Evolutionary conservation across 352 stramenopile species (phyloP), one percentile per base, ranked within the genome.

Genomic region (Globisporangium nunn): DNA sequence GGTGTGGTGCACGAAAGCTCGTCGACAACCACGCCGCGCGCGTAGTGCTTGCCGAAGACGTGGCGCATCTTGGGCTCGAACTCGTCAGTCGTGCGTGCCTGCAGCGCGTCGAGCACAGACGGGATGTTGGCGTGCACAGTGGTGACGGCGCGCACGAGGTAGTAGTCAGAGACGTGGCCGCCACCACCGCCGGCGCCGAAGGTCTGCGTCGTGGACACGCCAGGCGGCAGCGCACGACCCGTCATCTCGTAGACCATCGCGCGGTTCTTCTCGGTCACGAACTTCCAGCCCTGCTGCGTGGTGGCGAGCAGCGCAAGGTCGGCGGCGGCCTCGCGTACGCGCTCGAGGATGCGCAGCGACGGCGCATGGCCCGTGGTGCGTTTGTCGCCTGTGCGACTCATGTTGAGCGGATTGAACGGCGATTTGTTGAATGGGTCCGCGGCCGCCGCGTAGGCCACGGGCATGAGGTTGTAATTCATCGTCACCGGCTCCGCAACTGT

Each of bases 201-300:
- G 46, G 75, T 84, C 29, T 43, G 54, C 43, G 71, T 64, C n/a
- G 74, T 81, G 10, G 62, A 67, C 1, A 84, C 64, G 5, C 61
- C 68, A 5, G 58, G 15, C 7, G 78, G 78, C 39, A 88, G 59
- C 31, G 74, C 74, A 2, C 67, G 58, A 48, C 78, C 78, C 29
- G 67, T 62, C 58, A 89, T 74, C 59, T 89, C 76, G 66, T 85
- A 89, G 18, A 87, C 45, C 63, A 75, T 76, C 12, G 75, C 55
- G 52, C 69, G 58, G 63, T 81, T 75, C 62, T 76, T 79, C 30
- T 85, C 72, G 49, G 64, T 64, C 31, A 73, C 59, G 48, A 77
- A 80, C 31, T 71, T 65, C 79, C 79, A 89, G 6, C 75, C 71
- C 2, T 72, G 60, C 23, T 66, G 55, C 0, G 67, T 72, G 3